phyloP scores from a whole-genome alignment of 2,329 filamentous ascomycete genomes.

The Rhexocercosporidium sp. region DNA sequence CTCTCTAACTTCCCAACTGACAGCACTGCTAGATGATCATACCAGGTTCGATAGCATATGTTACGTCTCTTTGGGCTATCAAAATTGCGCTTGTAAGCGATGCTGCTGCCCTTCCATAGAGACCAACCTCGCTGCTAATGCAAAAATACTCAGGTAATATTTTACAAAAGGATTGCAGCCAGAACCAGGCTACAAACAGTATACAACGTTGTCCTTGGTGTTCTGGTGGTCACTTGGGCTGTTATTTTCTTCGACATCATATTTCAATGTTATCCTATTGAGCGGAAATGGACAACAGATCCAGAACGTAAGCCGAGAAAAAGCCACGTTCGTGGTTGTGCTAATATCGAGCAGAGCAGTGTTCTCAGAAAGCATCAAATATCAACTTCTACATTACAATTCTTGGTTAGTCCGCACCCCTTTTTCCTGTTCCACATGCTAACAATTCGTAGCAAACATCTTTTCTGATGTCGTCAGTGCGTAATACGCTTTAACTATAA shows the following conservation, averaged over 20 bases:
- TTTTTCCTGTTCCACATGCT: neutral
- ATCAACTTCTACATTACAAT: slow-evolving; percentile 28
- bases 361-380: slow-evolving; percentile 19
- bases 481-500: neutral
- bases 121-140: neutral
- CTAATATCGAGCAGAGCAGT: slow-evolving; percentile 8
- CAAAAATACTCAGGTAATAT: slow-evolving; percentile 32
- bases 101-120: neutral
- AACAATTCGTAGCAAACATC: neutral
- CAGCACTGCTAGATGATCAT: slow-evolving; percentile 44
- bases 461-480: slow-evolving; percentile 5
- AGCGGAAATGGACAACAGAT: slow-evolving; percentile 22
- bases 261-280: slow-evolving; percentile 25
- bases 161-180: slow-evolving; percentile 48
- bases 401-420: neutral
- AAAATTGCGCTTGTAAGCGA: slow-evolving; percentile 46
- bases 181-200: slow-evolving; percentile 45
- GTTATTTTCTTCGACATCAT: slow-evolving; percentile 28
- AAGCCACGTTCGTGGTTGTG: neutral
- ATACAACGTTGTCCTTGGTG: slow-evolving; percentile 45
- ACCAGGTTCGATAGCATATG: slow-evolving; percentile 48
- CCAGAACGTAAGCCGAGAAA: neutral
- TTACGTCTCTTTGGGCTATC: slow-evolving; percentile 48
- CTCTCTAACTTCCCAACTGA: neutral
- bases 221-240: slow-evolving; percentile 39